A percentile compares a stretch with the other conserved stretches of the same genome.
Evolutionary conservation across 2,329 filamentous ascomycete species (phyloP).

Genomic region (Fusarium mexicanum): DNA sequence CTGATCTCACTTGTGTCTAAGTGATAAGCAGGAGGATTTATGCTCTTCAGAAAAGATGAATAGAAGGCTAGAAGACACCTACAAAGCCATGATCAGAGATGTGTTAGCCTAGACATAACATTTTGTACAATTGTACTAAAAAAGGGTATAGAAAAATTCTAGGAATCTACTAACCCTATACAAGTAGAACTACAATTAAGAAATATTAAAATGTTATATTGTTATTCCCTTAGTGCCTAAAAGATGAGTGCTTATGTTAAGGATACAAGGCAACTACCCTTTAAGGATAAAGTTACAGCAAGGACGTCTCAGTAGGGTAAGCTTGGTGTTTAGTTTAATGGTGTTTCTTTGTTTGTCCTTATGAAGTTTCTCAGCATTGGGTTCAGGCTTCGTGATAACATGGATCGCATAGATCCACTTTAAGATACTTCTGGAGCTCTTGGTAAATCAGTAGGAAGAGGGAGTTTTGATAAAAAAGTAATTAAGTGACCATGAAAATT

Average conservation of each 20-base stretch:
- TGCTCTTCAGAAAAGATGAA: rapidly evolving
- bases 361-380: too few species aligned
- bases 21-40: background rate
- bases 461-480: too few species aligned
- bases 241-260: background rate
- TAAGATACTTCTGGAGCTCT: too few species aligned
- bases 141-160: too few species aligned
- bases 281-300: too few species aligned
- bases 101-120: background rate
- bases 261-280: rapidly evolving
- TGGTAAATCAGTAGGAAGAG: rapidly evolving
- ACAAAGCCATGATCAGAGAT: rapidly evolving
- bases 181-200: too few species aligned
- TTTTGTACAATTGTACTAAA: rapidly evolving
- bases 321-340: too few species aligned
- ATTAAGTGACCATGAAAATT: rapidly evolving
- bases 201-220: background rate
- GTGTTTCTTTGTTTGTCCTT: too few species aligned
- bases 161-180: too few species aligned
- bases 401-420: too few species aligned
- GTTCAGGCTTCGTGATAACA: too few species aligned
- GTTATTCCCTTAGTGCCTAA: rapidly evolving
- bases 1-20: conserved; percentile 11
- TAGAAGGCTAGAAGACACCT: rapidly evolving
- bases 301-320: too few species aligned